Evolutionary conservation across 2,329 filamentous ascomycete genomes (phyloP), one percentile per base, ranked within the genome.

Genomic region (Exophiala sp.): DNA sequence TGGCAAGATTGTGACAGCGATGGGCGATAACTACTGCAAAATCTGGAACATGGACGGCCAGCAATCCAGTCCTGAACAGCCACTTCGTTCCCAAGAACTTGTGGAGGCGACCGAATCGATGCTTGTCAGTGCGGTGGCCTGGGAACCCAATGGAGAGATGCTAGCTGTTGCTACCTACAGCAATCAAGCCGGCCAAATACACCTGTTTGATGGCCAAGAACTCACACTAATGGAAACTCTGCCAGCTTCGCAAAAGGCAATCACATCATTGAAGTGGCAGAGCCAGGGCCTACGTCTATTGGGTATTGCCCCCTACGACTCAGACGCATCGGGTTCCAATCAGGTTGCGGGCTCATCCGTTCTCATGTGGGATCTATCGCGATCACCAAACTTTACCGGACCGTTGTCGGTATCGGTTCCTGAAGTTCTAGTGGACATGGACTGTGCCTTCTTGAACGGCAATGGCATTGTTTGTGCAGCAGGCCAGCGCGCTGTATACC

Each of bases 161-260:
- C 62, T 78, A 44, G 75, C 75, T 20, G 71, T 78, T 14, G 75
- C 75, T 12, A 75, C 74, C 18, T 75, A 71, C 53, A 69, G 68
- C 48, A 69, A 75, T 46, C 65, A 69, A 58, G 66, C 70, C 34
- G 73, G 73, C 12, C 68, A 72, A 11, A 71, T 78, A 68, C 54
- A 73, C 74, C 65, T 78, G 71, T 62, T 59, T 59, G 70, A 75
- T 40, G 66, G 70, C 11, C 64, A 71, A 29, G 75, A 75, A 21
- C 68, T 71, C 32, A 70, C 69, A 5, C 65, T 65, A 14, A 47
- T 75, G 11, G 75, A 77, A 54, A 59, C 73, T n/a, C 63, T 78
- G 9, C 73, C 75, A 1, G 72, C 73, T 39, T 69, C 74, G 5
- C 72, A 73, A 29, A 67, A 70, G 33, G 70, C 74, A 62, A 71